Conservation (phyloP, 202 grass and related monocot species). For the Miscanthus sacchariflorus region DNA sequence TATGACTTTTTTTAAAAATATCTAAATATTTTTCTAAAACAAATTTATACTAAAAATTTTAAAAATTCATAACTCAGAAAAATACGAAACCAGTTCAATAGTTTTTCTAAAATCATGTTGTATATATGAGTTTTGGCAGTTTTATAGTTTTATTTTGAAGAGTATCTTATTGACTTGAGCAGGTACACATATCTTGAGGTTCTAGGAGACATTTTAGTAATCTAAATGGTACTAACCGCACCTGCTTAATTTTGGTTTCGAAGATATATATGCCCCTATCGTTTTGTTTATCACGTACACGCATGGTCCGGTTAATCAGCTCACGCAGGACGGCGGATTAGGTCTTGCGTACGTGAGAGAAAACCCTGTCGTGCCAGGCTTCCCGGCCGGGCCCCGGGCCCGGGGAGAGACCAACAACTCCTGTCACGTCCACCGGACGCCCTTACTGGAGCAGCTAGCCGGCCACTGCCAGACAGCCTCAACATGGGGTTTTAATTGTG, state of each 20-base stretch:
- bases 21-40: no score
- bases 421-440: neutral
- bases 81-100: no score
- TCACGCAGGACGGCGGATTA: neutral
- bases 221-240: neutral
- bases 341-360: neutral
- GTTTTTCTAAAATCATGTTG: no score
- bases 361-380: neutral
- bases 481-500: neutral
- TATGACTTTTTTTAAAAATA: no score
- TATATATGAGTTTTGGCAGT: no score
- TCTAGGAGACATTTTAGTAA: neutral
- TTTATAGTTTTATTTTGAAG: no score
- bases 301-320: neutral
- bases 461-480: neutral
- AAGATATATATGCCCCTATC: neutral
- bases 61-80: no score
- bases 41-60: no score
- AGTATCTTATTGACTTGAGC: no score
- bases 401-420: neutral
- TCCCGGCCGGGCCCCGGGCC: neutral
- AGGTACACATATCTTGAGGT: neutral
- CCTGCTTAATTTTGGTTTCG: neutral
- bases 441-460: neutral
- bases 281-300: slow-evolving; percentile 9